Evolutionary conservation across 805 yeast species (phyloP), one percentile per base, ranked within the genome.

Genomic region (Kockiozyma suomiensis): DNA sequence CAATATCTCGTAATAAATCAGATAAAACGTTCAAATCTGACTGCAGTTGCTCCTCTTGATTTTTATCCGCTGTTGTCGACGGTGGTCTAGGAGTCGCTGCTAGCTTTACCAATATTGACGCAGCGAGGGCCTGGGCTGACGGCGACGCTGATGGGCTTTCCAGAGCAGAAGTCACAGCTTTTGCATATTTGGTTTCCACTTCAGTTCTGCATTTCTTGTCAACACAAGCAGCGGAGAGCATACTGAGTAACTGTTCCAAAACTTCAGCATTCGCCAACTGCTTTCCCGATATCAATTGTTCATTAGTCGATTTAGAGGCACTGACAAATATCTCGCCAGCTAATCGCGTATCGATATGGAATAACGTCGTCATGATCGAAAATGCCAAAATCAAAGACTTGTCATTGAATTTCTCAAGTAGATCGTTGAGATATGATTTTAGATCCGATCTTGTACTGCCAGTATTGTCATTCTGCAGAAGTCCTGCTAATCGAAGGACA

Each of bases 191-290:
- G 25, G 58, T 47, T 26, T 66, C 68, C 4, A 74, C 69, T 17
- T 64, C 49, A 6, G 64, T 64, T 23, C 79, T 66, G 52, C 70
- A 60, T 21, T 70, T 68, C 54, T 69, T 70, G 52, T 66, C 62
- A 25, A 70, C 70, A 55, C 75, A 72, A 10, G 74, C 73, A n/a
- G 72, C 65, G 4, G 76, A 72, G 3, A 75, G 69, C 58, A 75
- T 64, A 28, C 66, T 70, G 49, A 74, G 60, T 25, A 74, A 70
- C 2, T 66, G 17, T 35, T 61, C 66, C 5, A 64, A 38, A 21
- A 70, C 64, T 0, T 68, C 68, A 1, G 59, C 54, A 38, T 67
- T 66, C 13, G 68, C 55, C 4, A 64, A 26, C 35, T 66, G 56
- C 30, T 58, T 56, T 0, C 53, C 48, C 10, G 51, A 37, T 12